Percentiles rank a stretch among this genome's conserved stretches.
Evolutionary conservation across 176 grass and related monocot genomes (phyloP).

Genomic region (Lolium perenne): DNA sequence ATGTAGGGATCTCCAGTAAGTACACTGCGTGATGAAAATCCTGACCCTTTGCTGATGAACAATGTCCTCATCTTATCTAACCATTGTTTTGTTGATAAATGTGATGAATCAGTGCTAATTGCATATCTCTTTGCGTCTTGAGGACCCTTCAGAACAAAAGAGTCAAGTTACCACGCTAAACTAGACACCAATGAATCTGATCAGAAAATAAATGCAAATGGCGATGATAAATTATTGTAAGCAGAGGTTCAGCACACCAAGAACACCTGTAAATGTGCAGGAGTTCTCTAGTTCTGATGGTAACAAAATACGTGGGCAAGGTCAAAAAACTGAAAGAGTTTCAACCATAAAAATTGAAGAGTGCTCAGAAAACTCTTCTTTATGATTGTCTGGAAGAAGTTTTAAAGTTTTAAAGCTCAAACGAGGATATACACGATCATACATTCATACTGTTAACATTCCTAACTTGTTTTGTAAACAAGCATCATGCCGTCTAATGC

Average conservation of each 20-base stretch:
- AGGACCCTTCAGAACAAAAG: slow-evolving; percentile 66
- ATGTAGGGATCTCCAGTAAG: slow-evolving; percentile 93
- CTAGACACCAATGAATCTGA: not conserved
- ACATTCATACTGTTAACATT: not conserved
- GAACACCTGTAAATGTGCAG: not conserved
- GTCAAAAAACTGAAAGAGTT: not conserved
- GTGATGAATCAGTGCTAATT: slow-evolving; percentile 51
- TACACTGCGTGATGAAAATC: slow-evolving; percentile 90
- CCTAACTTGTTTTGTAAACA: slow-evolving; percentile 3
- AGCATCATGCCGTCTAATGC: not conserved
- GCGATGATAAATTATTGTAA: not conserved
- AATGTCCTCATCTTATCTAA: slow-evolving; percentile 89
- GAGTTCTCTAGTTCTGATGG: slow-evolving; percentile 10
- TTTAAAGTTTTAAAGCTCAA: not conserved
- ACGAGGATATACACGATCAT: not conserved
- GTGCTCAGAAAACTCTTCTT: too few species aligned
- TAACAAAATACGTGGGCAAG: not conserved
- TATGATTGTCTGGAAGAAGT: not conserved
- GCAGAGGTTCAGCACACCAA: not conserved
- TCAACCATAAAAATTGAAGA: not conserved
- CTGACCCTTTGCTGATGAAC: slow-evolving; percentile 93
- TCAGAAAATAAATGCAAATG: slow-evolving; percentile 40
- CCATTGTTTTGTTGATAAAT: slow-evolving; percentile 81
- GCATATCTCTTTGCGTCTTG: slow-evolving; percentile 76
- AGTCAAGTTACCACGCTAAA: slow-evolving; percentile 17